Evolutionary conservation across 2,329 filamentous ascomycete species (phyloP).

Genomic region (Laburnicola sp.): DNA sequence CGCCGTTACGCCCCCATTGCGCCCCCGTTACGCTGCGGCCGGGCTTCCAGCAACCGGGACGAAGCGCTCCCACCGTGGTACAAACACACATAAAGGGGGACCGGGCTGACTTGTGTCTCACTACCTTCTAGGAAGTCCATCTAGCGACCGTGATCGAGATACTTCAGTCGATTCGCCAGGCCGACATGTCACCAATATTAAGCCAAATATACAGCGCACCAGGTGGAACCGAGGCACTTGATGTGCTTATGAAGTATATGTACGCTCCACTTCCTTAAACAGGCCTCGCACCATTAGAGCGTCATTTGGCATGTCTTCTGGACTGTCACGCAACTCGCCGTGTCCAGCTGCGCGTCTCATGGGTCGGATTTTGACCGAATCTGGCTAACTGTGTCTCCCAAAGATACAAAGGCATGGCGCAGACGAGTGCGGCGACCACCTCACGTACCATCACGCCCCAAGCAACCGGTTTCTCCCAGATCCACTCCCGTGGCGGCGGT

Average conservation of each 20-base stretch:
- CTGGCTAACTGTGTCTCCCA: conserved; percentile 44
- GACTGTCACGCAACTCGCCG: conserved; percentile 11
- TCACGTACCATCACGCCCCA: conserved; percentile 66
- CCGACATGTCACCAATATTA: conserved; percentile 90
- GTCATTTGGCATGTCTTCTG: conserved; percentile 13
- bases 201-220: conserved; percentile 76
- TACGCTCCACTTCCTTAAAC: conserved; percentile 54
- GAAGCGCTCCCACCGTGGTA: conserved; percentile 18
- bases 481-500: conserved; percentile 61
- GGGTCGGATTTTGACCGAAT: conserved; percentile 2
- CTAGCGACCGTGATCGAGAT: conserved; percentile 89
- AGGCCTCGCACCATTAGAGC: conserved; percentile 7
- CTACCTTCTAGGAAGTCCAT: conserved; percentile 70
- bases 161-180: conserved; percentile 91
- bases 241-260: conserved; percentile 98
- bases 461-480: conserved; percentile 85
- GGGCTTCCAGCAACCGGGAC: conserved; percentile 31
- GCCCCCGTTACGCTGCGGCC: conserved; percentile 23
- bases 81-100: conserved; percentile 23
- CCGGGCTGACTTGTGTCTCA: conserved; percentile 33
- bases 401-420: conserved; percentile 84
- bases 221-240: conserved; percentile 80
- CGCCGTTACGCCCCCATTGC: conserved; percentile 19
- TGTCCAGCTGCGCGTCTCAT: conserved; percentile 7
- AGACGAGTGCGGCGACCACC: conserved; percentile 36